Conservation (phyloP, 2,329 filamentous ascomycete genomes). For the Fusarium ambrosium region DNA sequence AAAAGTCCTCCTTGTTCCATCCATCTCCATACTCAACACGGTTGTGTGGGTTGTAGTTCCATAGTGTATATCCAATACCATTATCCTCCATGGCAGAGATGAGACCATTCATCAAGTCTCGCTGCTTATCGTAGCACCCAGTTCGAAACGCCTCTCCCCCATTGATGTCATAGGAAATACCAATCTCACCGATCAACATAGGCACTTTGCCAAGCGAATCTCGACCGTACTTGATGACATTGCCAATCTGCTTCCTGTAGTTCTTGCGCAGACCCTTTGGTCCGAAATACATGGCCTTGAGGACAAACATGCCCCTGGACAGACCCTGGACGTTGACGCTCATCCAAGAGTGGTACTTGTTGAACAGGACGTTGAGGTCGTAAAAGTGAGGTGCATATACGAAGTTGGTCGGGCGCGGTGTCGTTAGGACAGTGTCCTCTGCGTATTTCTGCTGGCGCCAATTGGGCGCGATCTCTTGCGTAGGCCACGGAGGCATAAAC, state of each 20-base stretch:
- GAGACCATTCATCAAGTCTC: slow-evolving; percentile 56
- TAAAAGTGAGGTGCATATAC: slow-evolving; percentile 60
- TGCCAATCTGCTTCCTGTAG: slow-evolving; percentile 55
- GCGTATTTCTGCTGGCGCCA: slow-evolving; percentile 43
- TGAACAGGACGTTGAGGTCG: slow-evolving; percentile 58
- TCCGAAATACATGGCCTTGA: slow-evolving; percentile 58
- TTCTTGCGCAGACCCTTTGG: slow-evolving; percentile 54
- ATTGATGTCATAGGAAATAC: slow-evolving; percentile 58
- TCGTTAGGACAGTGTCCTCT: slow-evolving; percentile 46
- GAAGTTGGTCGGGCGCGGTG: slow-evolving; percentile 49
- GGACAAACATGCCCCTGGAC: slow-evolving; percentile 55
- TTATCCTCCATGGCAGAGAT: slow-evolving; percentile 57
- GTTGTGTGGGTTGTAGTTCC: slow-evolving; percentile 58
- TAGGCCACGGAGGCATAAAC: slow-evolving; percentile 55
- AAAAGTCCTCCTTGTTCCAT: slow-evolving; percentile 61
- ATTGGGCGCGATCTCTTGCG: slow-evolving; percentile 23
- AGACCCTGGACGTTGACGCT: slow-evolving; percentile 58
- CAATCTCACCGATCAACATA: slow-evolving; percentile 56
- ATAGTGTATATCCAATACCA: slow-evolving; percentile 55
- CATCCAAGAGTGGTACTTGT: slow-evolving; percentile 53
- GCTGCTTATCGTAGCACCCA: slow-evolving; percentile 55
- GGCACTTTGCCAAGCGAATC: slow-evolving; percentile 52
- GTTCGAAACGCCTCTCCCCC: slow-evolving; percentile 52
- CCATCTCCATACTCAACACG: slow-evolving; percentile 56
- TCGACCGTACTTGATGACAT: slow-evolving; percentile 52